These are phyloP conservation scores for Haplographium delicatum DNA, from an alignment of 495 filamentous ascomycete species.

Conservation along the genomic window DNA sequence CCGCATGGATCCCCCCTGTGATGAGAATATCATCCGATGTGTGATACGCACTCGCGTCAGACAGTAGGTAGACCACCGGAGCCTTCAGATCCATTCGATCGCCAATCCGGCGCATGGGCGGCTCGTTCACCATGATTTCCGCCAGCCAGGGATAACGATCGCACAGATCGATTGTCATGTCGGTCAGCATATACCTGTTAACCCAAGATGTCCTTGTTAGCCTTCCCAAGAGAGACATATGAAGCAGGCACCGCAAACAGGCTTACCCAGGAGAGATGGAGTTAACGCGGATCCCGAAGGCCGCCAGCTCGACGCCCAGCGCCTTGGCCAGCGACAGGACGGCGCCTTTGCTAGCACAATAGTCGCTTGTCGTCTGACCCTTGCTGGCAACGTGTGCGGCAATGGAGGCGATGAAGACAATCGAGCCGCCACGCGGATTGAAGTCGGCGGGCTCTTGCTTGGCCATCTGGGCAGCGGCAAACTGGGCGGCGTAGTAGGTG, in stretches of 20 bases:
- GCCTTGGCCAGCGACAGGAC: slow-evolving; percentile 76
- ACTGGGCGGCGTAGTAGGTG: slow-evolving; percentile 70
- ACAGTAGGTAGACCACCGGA: slow-evolving; percentile 67
- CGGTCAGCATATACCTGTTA: slow-evolving; percentile 69
- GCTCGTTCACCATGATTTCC: slow-evolving; percentile 66
- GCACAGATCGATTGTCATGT: slow-evolving; percentile 85
- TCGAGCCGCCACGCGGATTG: slow-evolving; percentile 45
- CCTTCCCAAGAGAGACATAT: no score
- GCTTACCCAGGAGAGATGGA: slow-evolving; percentile 92
- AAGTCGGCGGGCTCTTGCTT: slow-evolving; percentile 18
- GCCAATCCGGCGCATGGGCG: slow-evolving; percentile 81
- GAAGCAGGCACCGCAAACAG: no score
- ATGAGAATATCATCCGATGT: slow-evolving; percentile 47
- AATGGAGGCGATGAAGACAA: slow-evolving; percentile 71
- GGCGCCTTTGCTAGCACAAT: slow-evolving; percentile 83
- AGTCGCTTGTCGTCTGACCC: slow-evolving; percentile 66
- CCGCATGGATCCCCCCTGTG: slow-evolving; percentile 37
- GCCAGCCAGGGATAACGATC: slow-evolving; percentile 56
- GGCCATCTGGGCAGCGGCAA: slow-evolving; percentile 65
- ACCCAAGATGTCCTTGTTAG: slow-evolving; percentile 30
- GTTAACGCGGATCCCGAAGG: slow-evolving; percentile 83
- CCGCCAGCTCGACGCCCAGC: slow-evolving; percentile 77
- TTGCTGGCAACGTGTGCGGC: slow-evolving; percentile 69
- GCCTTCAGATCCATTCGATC: slow-evolving; percentile 81
- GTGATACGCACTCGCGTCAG: slow-evolving; percentile 57